These are phyloP conservation scores for Gloeopeniophorella convolvens DNA, from an alignment of 768 basidiomycete genomes.

Conservation along the genomic window DNA sequence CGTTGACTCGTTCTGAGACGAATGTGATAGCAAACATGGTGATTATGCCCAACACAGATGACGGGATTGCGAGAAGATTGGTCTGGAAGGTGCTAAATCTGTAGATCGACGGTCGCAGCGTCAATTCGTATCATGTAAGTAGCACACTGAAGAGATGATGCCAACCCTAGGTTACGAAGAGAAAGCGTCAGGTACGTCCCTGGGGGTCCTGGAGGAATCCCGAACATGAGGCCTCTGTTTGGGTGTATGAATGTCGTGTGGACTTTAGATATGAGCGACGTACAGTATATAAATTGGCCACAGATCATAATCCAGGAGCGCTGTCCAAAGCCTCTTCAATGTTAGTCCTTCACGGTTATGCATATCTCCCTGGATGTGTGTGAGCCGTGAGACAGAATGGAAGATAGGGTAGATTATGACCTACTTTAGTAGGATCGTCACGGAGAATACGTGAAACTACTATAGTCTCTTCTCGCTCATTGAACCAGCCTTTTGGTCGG, in stretches of 20 bases:
- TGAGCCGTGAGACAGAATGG: not conserved
- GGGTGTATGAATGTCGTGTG: not conserved
- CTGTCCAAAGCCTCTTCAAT: constrained; percentile 42
- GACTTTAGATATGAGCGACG: not conserved
- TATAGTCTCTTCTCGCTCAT: constrained; percentile 44
- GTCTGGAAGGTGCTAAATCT: constrained; percentile 56
- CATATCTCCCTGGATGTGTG: constrained; percentile 47
- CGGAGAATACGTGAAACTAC: constrained; percentile 54
- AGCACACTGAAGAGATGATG: not conserved
- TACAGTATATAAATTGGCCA: constrained; percentile 61
- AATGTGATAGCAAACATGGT: constrained; percentile 45
- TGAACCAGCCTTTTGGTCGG: constrained; percentile 57
- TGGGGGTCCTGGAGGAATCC: constrained; percentile 43
- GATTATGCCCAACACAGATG: constrained; percentile 42
- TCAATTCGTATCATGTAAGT: not conserved
- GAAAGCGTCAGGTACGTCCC: constrained; percentile 52
- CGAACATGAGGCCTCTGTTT: constrained; percentile 49
- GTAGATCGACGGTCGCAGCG: not conserved
- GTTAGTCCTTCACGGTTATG: constrained; percentile 61
- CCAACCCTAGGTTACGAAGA: constrained; percentile 45
- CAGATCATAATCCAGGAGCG: constrained; percentile 54
- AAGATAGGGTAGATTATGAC: not conserved
- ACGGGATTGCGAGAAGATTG: constrained; percentile 57
- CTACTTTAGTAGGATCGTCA: constrained; percentile 55
- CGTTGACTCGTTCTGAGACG: constrained; percentile 46